Evolutionary conservation across 2,329 filamentous ascomycete species (phyloP), one percentile per base, ranked within the genome.

Genomic region (Aspergillus ochraceus): DNA sequence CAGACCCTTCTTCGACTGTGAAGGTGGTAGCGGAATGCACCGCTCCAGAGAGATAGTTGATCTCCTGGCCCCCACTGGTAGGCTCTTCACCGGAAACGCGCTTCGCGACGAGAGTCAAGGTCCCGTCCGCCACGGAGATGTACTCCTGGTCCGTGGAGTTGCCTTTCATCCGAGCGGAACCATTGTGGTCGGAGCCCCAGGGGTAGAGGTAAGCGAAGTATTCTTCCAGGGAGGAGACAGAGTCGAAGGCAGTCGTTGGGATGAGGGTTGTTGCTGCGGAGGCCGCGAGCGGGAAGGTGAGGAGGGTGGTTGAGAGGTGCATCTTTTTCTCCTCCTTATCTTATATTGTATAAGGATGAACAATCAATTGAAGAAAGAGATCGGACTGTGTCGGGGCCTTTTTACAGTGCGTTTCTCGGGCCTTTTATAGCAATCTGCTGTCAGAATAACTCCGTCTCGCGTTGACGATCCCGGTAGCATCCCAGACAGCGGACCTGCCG

Each of bases 131-230:
- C 52, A 84, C 74, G 3, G 68, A 62, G 51, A 84, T 78, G 45
- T 84, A 79, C 10, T 73, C 67, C 53, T 77, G 72, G 64, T 77
- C 65, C 9, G 66, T 61, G 36, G 61, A 64, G 47, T 55, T 62
- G 60, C 58, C 61, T 42, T 62, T 70, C 84, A 86, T 86, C 39
- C 83, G 82, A 0, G 84, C 83, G 0, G 77, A 81, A 46, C 84
- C 84, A 66, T 86, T 86, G 73, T 86, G 84, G 65, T 83, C 80
- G 19, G 77, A 81, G 22, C 84, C 84, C 84, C 84, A 85, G 2
- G 83, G 83, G 66, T 86, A 86, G 63, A 82, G 79, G 71, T 83
- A 83, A 55, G 69, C 71, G 74, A 83, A 86, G 70, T 82, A 76
- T 49, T 73, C 52, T 45, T 75, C 71, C 19, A 76, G 65, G 10